phyloP scores from a whole-genome alignment of 192 early-diverging fungal species.

The Backusella tarrabulga region DNA sequence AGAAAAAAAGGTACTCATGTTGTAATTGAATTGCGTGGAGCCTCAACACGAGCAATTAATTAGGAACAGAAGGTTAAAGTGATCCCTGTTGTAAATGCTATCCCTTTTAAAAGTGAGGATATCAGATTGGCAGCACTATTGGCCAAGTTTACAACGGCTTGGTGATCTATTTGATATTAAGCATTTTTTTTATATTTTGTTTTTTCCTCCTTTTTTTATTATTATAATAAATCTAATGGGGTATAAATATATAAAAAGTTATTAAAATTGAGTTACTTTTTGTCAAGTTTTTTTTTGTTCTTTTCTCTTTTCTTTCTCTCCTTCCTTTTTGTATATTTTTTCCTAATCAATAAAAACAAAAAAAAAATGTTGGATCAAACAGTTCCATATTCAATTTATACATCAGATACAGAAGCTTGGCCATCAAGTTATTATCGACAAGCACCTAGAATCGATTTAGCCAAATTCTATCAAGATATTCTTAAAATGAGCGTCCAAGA shows the following conservation, averaged over 20 bases:
- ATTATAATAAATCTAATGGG: neutral
- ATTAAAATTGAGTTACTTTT: neutral
- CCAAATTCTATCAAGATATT: constrained; percentile 10
- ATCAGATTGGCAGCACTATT: neutral
- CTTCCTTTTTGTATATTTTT: neutral
- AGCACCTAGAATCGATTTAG: constrained; percentile 12
- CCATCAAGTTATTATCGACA: constrained; percentile 6
- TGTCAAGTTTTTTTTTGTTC: neutral
- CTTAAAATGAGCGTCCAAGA: neutral
- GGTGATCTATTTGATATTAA: neutral
- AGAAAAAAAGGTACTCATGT: neutral
- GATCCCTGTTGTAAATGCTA: neutral
- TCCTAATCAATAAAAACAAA: neutral
- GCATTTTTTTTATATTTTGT: neutral
- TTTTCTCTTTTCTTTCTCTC: neutral
- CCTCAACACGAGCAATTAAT: constrained; percentile 1
- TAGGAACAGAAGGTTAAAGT: neutral
- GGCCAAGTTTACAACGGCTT: constrained; percentile 2
- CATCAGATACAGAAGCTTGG: constrained; percentile 9
- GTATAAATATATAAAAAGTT: neutral
- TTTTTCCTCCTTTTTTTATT: constrained; percentile 1
- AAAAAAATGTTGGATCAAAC: neutral
- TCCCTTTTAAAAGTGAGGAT: constrained; percentile 1
- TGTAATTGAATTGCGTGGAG: neutral
- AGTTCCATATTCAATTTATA: neutral